Conservation (phyloP, 148 eudicot genomes). For the Vaccinium vitisidaea region DNA sequence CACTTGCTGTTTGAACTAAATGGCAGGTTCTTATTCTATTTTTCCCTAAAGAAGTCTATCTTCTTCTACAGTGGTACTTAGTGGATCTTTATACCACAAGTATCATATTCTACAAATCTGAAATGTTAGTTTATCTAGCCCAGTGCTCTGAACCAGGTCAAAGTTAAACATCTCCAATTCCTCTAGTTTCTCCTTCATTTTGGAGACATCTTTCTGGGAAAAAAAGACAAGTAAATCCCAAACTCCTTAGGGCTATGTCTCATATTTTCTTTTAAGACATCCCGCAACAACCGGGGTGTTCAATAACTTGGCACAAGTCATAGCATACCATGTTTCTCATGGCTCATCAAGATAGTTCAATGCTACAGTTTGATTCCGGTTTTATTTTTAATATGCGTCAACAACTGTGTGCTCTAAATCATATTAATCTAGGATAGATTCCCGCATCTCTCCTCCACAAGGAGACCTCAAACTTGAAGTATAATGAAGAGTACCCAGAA, state of each 20-base stretch:
- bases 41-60: background rate
- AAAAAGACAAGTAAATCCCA: background rate
- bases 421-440: background rate
- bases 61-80: background rate
- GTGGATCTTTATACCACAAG: background rate
- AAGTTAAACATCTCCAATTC: background rate
- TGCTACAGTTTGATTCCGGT: too few relatives aligned
- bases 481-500: background rate
- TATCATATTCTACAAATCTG: background rate
- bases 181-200: background rate
- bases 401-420: too few relatives aligned
- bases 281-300: background rate
- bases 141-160: background rate
- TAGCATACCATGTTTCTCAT: background rate
- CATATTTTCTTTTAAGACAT: background rate
- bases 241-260: background rate
- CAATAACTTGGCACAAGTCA: background rate
- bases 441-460: background rate
- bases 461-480: background rate
- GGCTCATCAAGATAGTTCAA: too few relatives aligned
- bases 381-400: too few relatives aligned
- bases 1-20: background rate
- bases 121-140: background rate
- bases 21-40: background rate
- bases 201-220: background rate